Conservation (phyloP, 768 basidiomycete genomes). For the Steccherinum ochraceum region DNA sequence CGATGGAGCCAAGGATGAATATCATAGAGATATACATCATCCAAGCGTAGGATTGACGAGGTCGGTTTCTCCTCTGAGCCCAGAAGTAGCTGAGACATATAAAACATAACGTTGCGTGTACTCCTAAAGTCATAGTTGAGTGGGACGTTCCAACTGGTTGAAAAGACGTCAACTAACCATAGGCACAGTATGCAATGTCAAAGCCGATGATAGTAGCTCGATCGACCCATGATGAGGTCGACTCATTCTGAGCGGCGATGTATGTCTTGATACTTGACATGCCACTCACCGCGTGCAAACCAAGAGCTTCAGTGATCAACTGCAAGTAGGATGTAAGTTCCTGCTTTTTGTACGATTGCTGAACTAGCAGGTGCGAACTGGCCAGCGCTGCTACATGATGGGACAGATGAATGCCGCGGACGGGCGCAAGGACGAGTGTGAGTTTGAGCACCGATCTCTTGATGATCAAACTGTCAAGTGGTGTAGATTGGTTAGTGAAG, state of each 20-base stretch:
- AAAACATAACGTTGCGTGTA: background rate
- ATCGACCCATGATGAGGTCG: background rate
- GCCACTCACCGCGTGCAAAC: too few relatives aligned
- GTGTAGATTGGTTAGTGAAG: too few relatives aligned
- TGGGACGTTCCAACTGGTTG: background rate
- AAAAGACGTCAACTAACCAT: background rate
- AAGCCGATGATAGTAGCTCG: background rate
- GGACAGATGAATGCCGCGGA: too few relatives aligned
- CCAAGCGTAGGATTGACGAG: background rate
- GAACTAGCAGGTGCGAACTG: too few relatives aligned
- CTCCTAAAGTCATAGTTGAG: background rate
- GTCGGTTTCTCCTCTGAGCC: background rate
- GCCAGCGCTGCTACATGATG: too few relatives aligned
- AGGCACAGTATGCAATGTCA: background rate
- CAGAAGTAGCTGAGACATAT: background rate
- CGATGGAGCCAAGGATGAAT: conserved; percentile 2
- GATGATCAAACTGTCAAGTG: too few relatives aligned
- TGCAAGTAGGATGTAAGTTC: too few relatives aligned
- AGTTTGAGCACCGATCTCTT: too few relatives aligned
- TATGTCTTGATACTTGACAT: background rate
- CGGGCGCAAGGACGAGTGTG: too few relatives aligned
- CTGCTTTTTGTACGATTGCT: too few relatives aligned
- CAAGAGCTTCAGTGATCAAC: too few relatives aligned
- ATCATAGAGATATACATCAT: background rate
- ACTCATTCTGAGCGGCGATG: background rate